Conservation (phyloP, 1,284 basidiomycete species). For the Cryptococcus floricola region DNA sequence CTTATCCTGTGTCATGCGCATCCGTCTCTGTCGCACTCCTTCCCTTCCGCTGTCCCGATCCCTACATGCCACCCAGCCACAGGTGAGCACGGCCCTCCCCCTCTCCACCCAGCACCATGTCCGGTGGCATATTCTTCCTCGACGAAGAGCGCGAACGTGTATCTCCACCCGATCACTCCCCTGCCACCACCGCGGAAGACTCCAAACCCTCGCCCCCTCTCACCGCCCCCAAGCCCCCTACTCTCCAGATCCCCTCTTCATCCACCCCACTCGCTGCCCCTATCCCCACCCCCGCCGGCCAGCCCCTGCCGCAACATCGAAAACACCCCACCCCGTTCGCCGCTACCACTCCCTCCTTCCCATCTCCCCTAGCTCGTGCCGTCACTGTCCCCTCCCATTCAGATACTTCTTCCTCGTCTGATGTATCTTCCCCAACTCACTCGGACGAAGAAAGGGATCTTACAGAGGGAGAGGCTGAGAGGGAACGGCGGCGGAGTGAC, state of each 20-base stretch:
- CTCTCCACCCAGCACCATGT: constrained; percentile 24
- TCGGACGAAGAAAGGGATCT: constrained; percentile 27
- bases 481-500: constrained; percentile 1
- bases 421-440: constrained; percentile 25
- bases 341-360: constrained; percentile 43
- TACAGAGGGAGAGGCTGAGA: neutral
- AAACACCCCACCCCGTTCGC: constrained; percentile 38
- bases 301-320: constrained; percentile 24
- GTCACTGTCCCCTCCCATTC: constrained; percentile 41
- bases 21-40: neutral
- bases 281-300: constrained; percentile 18
- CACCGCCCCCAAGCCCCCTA: constrained; percentile 3
- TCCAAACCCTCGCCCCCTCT: constrained; percentile 4
- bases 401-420: constrained; percentile 37
- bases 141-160: constrained; percentile 39
- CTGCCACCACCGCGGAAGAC: constrained; percentile 11
- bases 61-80: too few species aligned
- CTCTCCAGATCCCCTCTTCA: constrained; percentile 21
- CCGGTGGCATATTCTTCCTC: constrained; percentile 37
- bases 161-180: constrained; percentile 15
- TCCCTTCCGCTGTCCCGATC: neutral
- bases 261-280: constrained; percentile 1
- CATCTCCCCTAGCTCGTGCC: constrained; percentile 44
- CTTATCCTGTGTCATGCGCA: neutral
- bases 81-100: too few species aligned